Evolutionary conservation across 768 basidiomycete genomes (phyloP).

Genomic region (Kwoniella sp.): DNA sequence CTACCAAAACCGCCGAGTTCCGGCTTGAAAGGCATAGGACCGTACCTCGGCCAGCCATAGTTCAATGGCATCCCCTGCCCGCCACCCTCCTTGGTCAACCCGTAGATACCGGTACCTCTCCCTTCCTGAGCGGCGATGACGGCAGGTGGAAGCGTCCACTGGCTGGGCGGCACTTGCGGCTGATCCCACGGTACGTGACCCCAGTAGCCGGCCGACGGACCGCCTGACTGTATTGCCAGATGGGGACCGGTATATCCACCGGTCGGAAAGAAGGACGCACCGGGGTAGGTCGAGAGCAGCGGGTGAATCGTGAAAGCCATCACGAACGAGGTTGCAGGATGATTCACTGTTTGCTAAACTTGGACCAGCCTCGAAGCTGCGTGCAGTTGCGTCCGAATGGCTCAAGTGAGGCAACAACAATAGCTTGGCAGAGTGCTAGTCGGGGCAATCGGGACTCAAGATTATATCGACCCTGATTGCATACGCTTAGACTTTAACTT

Average conservation of each 20-base stretch:
- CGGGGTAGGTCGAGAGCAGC: conserved; percentile 37
- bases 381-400: no score
- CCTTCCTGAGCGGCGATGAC: conserved; percentile 34
- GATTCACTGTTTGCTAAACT: no score
- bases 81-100: conserved; percentile 13
- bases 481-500: no score
- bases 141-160: conserved; percentile 37
- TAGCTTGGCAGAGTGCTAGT: no score
- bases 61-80: conserved; percentile 25
- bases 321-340: no score
- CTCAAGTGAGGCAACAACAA: no score
- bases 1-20: conserved; percentile 44
- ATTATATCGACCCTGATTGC: no score
- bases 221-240: conserved; percentile 29
- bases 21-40: conserved; percentile 45
- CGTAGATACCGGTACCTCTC: conserved; percentile 27
- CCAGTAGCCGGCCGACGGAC: conserved; percentile 39
- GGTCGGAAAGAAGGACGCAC: conserved; percentile 37
- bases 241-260: conserved; percentile 40
- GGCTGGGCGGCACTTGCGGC: conserved; percentile 9
- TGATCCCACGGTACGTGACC: conserved; percentile 27
- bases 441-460: no score
- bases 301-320: conserved; percentile 29
- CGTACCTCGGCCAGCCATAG: conserved; percentile 47
- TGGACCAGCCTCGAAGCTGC: no score